Conservation (phyloP, 2,329 filamentous ascomycete species). For the Paecilomyces sp. region DNA sequence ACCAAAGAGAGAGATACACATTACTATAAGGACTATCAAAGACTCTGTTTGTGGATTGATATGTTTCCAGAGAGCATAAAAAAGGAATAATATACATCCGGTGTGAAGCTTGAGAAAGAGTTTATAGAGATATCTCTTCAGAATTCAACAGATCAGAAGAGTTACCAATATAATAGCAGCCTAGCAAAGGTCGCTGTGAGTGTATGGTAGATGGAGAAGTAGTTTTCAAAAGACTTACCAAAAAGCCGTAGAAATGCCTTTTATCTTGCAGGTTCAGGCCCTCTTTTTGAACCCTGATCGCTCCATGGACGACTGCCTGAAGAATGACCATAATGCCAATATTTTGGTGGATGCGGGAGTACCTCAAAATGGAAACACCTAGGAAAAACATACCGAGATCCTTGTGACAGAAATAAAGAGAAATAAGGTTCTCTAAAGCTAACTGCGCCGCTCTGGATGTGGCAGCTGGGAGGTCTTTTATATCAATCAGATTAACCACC, state of each 20-base stretch:
- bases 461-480: not conserved
- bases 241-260: constrained; percentile 4
- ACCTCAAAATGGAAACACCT: not conserved
- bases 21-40: constrained; percentile 9
- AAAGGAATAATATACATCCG: not conserved
- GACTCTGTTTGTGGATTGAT: constrained; percentile 4
- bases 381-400: not conserved
- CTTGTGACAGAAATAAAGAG: constrained; percentile 1
- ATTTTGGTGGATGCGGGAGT: not conserved
- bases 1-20: constrained; percentile 6
- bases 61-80: constrained; percentile 4
- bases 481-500: constrained; percentile 1
- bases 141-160: not conserved
- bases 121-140: constrained; percentile 3
- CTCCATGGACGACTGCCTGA: constrained; percentile 11
- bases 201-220: not conserved
- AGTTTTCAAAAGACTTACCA: constrained; percentile 3
- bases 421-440: not conserved
- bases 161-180: not conserved
- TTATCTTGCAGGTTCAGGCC: not conserved
- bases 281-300: constrained; percentile 2
- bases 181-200: constrained; percentile 1
- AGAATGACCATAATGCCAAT: constrained; percentile 6
- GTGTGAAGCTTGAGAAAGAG: constrained; percentile 4
- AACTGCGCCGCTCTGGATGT: constrained; percentile 2